phyloP scores from a whole-genome alignment of 805 yeast genomes.

The Komagataella populi region DNA sequence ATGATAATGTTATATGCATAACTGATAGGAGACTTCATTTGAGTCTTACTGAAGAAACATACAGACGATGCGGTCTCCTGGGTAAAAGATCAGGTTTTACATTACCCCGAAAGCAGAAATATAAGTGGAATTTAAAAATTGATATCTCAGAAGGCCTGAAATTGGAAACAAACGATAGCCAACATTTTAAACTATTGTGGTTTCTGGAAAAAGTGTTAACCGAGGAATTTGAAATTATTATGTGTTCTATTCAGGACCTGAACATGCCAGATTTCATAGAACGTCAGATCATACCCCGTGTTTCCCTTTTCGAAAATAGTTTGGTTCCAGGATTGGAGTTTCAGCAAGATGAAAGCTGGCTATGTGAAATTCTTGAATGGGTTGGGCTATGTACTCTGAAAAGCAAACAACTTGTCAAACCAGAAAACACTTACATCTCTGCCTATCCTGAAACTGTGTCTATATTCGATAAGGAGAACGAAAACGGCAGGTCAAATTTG shows the following conservation, averaged over 20 bases:
- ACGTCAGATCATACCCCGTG: not conserved
- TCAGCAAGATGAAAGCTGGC: not conserved
- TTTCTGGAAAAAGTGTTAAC: not conserved
- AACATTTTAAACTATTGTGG: not conserved
- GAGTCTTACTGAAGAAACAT: not conserved
- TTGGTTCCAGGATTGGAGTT: not conserved
- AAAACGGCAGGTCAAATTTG: not conserved
- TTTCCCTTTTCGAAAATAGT: not conserved
- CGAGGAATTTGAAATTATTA: not conserved
- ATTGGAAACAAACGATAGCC: not conserved
- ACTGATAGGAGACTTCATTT: not conserved
- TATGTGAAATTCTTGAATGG: not conserved
- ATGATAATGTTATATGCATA: not conserved
- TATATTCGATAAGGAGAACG: not conserved
- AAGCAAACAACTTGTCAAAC: not conserved
- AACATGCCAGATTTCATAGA: not conserved
- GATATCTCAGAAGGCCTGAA: not conserved
- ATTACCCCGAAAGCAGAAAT: not conserved
- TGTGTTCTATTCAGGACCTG: not conserved
- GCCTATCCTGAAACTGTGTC: not conserved
- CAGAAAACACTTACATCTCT: not conserved
- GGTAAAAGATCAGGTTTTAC: not conserved
- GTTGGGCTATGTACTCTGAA: not conserved
- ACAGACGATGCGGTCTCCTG: not conserved
- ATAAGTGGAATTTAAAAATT: not conserved